These are phyloP conservation scores for Flaveria linearis DNA, from an alignment of 129 eudicot species.

Conservation along the genomic window DNA sequence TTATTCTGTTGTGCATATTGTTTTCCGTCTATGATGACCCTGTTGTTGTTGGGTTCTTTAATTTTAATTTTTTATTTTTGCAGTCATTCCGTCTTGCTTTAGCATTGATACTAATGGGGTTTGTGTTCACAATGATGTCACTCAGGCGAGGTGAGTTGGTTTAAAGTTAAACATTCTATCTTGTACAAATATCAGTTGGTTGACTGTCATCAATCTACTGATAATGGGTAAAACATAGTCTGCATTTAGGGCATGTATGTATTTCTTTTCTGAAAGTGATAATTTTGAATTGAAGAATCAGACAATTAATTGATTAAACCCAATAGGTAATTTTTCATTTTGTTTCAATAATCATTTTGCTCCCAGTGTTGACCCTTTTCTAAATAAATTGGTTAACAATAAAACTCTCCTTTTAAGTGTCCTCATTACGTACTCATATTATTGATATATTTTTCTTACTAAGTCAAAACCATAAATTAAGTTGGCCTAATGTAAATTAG, in stretches of 20 bases:
- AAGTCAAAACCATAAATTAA: no score
- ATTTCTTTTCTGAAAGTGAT: neutral
- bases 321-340: neutral
- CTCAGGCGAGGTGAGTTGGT: constrained; percentile 65
- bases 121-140: constrained; percentile 66
- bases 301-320: neutral
- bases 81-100: constrained; percentile 89
- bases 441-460: neutral
- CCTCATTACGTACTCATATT: neutral
- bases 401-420: no score
- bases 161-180: neutral
- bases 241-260: neutral
- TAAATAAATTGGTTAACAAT: neutral
- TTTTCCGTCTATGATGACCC: constrained; percentile 12
- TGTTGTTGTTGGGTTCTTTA: neutral
- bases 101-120: constrained; percentile 53
- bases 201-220: constrained; percentile 4
- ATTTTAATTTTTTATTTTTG: neutral
- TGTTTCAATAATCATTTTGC: neutral
- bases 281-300: neutral
- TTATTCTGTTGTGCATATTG: constrained; percentile 10
- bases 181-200: neutral
- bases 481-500: no score
- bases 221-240: neutral
- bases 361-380: neutral